These are phyloP conservation scores for Epichloe sibirici DNA, from an alignment of 2,329 filamentous ascomycete genomes.

Conservation along the genomic window DNA sequence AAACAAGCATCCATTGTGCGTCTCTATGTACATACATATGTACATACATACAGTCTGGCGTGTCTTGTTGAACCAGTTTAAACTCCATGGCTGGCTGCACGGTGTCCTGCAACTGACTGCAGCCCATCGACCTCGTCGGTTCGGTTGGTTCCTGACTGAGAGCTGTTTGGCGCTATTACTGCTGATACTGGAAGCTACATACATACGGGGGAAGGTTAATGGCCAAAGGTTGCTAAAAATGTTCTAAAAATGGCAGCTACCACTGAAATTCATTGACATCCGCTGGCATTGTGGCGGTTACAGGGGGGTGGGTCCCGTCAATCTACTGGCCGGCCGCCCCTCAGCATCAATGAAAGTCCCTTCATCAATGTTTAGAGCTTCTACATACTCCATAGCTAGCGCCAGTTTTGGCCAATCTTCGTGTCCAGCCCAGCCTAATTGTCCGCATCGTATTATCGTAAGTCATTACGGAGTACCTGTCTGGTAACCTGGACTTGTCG, in stretches of 20 bases:
- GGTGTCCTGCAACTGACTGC: not conserved
- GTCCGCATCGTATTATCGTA: too few species aligned
- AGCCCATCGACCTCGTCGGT: not conserved
- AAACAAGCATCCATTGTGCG: not conserved
- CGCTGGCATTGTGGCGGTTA: not conserved
- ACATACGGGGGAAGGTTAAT: not conserved
- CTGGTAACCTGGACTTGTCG: too few species aligned
- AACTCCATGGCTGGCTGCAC: too few species aligned
- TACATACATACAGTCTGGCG: too few species aligned
- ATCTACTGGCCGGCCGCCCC: not conserved
- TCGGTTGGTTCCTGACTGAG: not conserved
- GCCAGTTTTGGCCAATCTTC: too few species aligned
- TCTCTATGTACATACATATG: too few species aligned
- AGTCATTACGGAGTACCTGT: too few species aligned
- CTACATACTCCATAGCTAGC: too few species aligned
- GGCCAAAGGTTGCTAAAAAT: slow-evolving; percentile 6
- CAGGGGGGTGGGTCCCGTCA: not conserved
- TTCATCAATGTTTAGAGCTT: not conserved
- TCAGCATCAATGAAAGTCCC: not conserved
- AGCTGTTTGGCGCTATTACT: not conserved
- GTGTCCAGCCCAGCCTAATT: too few species aligned
- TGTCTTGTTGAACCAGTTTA: too few species aligned
- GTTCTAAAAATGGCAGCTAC: slow-evolving; percentile 7
- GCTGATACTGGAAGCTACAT: too few species aligned
- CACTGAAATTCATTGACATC: not conserved